Base-by-base conservation (phyloP, 2,329 filamentous ascomycete species). In the Alternaria postmessia region DNA sequence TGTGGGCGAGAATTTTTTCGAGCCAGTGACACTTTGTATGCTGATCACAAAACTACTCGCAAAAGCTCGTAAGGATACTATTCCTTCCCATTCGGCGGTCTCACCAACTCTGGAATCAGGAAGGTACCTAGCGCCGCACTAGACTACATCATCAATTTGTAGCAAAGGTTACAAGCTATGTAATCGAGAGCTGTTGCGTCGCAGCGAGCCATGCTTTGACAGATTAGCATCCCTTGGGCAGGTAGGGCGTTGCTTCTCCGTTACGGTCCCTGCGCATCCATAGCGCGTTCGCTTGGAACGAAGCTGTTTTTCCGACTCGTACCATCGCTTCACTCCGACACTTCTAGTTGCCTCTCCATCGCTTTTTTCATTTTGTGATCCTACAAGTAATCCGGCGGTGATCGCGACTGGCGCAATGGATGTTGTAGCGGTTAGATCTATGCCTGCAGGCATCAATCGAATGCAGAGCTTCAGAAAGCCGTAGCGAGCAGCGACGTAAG, bases 1-100 rank as follows among this genome's bases (percentile, higher is more conserved):
- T 26, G 0, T 5, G 24, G 2, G 24, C 24, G 0, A 24, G 6
- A 2, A 0, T 24, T 24, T 0, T 24, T 0, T 7, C 6, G 6
- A 24, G 24, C 6, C 24, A 7, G 1, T 24, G 24, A 24, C 24
- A 0, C 24, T 24, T 24, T 5, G 0, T 26, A 26, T 26, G 0
- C 24, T 26, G 7, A 26, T 1, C 6, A 26, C 0, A 26, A 26
- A 26, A 7, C 24, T 26, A 26, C 24, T 26, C 6, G 24, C 24
- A 26, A 26, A 26, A 26, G 24, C 24, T 26, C 24, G 24, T 7
- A 26, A 26, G 24, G 24, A 26, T 26, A 26, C 24, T 7, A 7
- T 26, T 26, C 7, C 0, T 26, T 26, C 24, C 24, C 7, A 7
- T 26, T 26, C 24, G 24, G 24, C 24, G 7, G 24, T 26, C 24